Evolutionary conservation across 75 land plant species (phyloP).

Genomic region (Picea glauca): DNA sequence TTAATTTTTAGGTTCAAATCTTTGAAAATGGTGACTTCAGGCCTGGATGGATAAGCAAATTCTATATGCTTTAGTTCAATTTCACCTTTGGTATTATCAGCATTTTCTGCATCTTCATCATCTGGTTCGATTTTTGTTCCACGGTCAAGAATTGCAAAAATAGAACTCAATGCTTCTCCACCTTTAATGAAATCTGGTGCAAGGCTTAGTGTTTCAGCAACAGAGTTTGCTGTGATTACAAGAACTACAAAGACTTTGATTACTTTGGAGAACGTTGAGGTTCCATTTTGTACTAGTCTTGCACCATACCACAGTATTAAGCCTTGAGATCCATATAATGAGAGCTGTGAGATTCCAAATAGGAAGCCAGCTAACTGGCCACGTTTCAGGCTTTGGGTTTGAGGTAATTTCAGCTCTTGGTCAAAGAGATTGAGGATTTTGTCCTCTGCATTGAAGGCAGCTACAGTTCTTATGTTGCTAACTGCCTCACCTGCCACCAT

Average conservation of each 20-base stretch:
- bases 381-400: constrained; percentile 49
- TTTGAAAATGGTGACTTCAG: constrained; percentile 68
- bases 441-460: constrained; percentile 90
- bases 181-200: constrained; percentile 85
- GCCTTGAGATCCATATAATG: constrained; percentile 71
- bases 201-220: constrained; percentile 83
- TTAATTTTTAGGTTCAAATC: constrained; percentile 62
- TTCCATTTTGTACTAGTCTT: constrained; percentile 60
- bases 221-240: constrained; percentile 80
- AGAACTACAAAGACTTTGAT: constrained; percentile 88
- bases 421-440: constrained; percentile 69
- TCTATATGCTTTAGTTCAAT: constrained; percentile 74
- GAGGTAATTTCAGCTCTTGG: constrained; percentile 64
- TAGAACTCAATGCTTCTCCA: constrained; percentile 77
- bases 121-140: constrained; percentile 71
- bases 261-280: constrained; percentile 75
- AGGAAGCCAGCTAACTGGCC: constrained; percentile 76
- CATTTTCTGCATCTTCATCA: constrained; percentile 55
- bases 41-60: constrained; percentile 76
- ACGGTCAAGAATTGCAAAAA: constrained; percentile 71
- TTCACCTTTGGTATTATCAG: constrained; percentile 65
- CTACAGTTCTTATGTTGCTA: constrained; percentile 85
- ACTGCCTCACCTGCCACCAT: constrained; percentile 93
- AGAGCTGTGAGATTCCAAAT: constrained; percentile 82
- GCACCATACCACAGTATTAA: constrained; percentile 88